Evolutionary conservation across 495 filamentous ascomycete genomes (phyloP).

Genomic region (Astrothelium subdiscretum): DNA sequence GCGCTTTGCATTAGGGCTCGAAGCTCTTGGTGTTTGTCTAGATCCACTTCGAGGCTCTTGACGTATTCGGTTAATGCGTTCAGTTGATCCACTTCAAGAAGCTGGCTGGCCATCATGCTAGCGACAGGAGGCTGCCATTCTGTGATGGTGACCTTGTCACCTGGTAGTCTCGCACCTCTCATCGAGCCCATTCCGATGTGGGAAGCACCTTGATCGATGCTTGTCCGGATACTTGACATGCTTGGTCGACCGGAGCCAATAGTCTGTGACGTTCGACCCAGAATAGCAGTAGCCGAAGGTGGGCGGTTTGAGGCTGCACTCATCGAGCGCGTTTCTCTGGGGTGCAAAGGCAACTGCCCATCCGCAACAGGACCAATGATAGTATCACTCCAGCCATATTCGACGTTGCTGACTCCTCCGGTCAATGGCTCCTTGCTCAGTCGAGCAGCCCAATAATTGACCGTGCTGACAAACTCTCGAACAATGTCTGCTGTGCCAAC

Average conservation of each 20-base stretch:
- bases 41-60: conserved; percentile 71
- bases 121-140: conserved; percentile 93
- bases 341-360: not conserved
- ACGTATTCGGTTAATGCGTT: conserved; percentile 66
- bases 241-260: conserved; percentile 36
- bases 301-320: not conserved
- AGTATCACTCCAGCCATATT: conserved; percentile 93
- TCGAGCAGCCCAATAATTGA: conserved; percentile 96
- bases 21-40: conserved; percentile 77
- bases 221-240: conserved; percentile 61
- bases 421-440: conserved; percentile 85
- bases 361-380: conserved; percentile 58
- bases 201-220: conserved; percentile 47
- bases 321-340: not conserved
- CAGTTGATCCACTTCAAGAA: conserved; percentile 72
- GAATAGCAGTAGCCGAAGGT: not conserved
- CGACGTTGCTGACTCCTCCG: conserved; percentile 89
- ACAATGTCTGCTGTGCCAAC: conserved; percentile 92
- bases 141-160: conserved; percentile 71
- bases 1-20: conserved; percentile 38
- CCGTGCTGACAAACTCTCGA: conserved; percentile 83
- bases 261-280: not conserved
- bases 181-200: conserved; percentile 24
- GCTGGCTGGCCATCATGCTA: conserved; percentile 69
- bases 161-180: conserved; percentile 56